These are phyloP conservation scores for Purpureocillium takamizusanense DNA, from an alignment of 2,329 filamentous ascomycete species.

Conservation along the genomic window DNA sequence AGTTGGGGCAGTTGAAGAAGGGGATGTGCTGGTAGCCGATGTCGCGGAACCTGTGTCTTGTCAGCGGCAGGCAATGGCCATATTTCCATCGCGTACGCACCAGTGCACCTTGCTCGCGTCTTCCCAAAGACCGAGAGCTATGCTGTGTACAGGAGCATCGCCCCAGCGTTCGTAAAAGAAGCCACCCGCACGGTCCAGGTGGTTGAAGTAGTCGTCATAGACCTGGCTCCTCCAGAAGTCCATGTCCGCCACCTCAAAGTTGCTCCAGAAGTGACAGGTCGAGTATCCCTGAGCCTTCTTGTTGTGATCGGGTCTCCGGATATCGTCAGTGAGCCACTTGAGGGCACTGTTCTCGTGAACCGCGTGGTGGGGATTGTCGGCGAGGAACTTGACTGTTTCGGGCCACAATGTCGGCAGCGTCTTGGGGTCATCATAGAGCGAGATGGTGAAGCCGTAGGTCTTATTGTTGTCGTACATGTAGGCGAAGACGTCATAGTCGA, in stretches of 20 bases:
- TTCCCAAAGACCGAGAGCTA: slow-evolving; percentile 86
- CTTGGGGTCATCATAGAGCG: slow-evolving; percentile 83
- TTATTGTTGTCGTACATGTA: slow-evolving; percentile 99
- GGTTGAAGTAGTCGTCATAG: slow-evolving; percentile 94
- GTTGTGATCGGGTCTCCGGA: slow-evolving; percentile 70
- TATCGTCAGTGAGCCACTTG: slow-evolving; percentile 75
- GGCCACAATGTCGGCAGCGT: slow-evolving; percentile 88
- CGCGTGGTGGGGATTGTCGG: slow-evolving; percentile 67
- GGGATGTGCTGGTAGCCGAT: slow-evolving; percentile 98
- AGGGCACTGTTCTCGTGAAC: slow-evolving; percentile 77
- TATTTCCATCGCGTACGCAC: slow-evolving; percentile 38
- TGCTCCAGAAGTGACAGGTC: slow-evolving; percentile 98
- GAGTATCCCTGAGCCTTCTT: slow-evolving; percentile 82
- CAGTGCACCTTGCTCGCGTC: slow-evolving; percentile 88
- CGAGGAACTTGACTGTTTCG: slow-evolving; percentile 86
- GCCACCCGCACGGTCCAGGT: slow-evolving; percentile 90
- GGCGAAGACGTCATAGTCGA: slow-evolving; percentile 97
- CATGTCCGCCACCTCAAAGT: slow-evolving; percentile 94
- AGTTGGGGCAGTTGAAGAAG: slow-evolving; percentile 98
- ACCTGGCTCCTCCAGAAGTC: slow-evolving; percentile 82
- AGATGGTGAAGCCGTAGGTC: slow-evolving; percentile 98
- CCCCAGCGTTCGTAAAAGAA: slow-evolving; percentile 99
- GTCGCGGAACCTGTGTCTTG: slow-evolving; percentile 78
- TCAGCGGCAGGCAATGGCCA: slow-evolving; percentile 3
- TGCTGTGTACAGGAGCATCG: slow-evolving; percentile 92